Evolutionary conservation across 306 rosid genomes (phyloP).

Genomic region (Oxytropis ochrocephala): DNA sequence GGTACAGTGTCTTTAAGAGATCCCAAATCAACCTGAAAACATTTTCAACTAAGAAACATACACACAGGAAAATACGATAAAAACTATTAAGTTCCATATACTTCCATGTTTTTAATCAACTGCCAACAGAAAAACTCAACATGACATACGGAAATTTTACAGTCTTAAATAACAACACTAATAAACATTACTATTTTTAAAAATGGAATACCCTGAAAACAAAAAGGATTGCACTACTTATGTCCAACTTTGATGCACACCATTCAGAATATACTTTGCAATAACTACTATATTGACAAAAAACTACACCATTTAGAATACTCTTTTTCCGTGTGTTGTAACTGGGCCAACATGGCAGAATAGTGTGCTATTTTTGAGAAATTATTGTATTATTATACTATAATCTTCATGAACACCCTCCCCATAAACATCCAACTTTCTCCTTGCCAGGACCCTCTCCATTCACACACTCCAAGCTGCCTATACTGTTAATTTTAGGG

Average conservation of each 20-base stretch:
- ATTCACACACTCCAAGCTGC: not conserved
- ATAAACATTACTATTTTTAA: not conserved
- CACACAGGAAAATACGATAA: not conserved
- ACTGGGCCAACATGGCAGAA: not conserved
- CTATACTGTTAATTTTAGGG: no score
- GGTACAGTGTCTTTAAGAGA: constrained; percentile 97
- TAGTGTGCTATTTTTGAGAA: not conserved
- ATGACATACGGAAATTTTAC: not conserved
- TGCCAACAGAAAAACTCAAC: not conserved
- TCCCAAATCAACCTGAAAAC: constrained; percentile 73
- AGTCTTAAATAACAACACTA: not conserved
- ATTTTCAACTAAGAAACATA: constrained; percentile 16
- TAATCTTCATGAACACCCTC: not conserved
- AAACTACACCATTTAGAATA: not conserved
- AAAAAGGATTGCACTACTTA: not conserved
- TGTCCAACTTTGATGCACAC: not conserved
- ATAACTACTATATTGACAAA: not conserved
- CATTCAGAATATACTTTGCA: not conserved
- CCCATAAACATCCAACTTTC: not conserved
- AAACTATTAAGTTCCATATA: not conserved
- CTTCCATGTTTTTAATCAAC: not conserved
- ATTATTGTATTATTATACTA: not conserved
- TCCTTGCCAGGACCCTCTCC: not conserved
- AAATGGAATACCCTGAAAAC: not conserved
- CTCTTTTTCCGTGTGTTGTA: not conserved